Base-by-base conservation (phyloP, 768 basidiomycete species). In the Cubamyces lactineus region DNA sequence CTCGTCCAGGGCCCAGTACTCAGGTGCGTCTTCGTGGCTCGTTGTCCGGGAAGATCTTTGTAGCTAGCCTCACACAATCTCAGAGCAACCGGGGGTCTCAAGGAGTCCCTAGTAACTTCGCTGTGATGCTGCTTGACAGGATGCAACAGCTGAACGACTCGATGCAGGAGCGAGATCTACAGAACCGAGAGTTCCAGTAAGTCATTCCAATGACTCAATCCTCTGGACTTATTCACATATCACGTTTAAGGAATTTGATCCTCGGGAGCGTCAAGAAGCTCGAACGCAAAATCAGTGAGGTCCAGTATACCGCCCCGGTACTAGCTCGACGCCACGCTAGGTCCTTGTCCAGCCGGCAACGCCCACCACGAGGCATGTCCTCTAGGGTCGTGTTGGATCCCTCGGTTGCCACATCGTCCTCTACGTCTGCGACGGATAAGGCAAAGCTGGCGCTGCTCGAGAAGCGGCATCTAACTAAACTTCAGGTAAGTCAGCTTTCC, bases 401-500 rank as follows among this genome's bases (percentile, higher is more conserved):
- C 3, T 19, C 15, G n/a, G 15, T 8, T 19, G 21, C 23, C 5
- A 17, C 23, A 3, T 15, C 23, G 41, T 16, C 41, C 15, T 9
- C 23, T 23, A 28, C 9, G 21, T 43, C 53, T 8, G 8, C 24
- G 5, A 16, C 24, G 8, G 24, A 43, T 21, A 28, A 39, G 16
- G 41, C 40, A 2, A 17, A 19, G 41, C 4, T 43, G 16, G 15
- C 38, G 13, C 53, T 42, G 53, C 24, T 43, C 7, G 53, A 54
- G 41, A 54, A 54, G 41, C 3, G 4, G 5, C n/a, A 43, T 28
- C 41, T 54, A 9, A 54, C 39, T 41, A 54, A 54, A 16, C 41
- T 54, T 15, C 53, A 54, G 24, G 53, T 54, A 12, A 19, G 50
- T n/a, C n/a, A n/a, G n/a, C n/a, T n/a, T n/a, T n/a, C n/a, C n/a